These are phyloP conservation scores for Lineolata rhizophorae DNA, from an alignment of 495 filamentous ascomycete genomes.

Conservation along the genomic window DNA sequence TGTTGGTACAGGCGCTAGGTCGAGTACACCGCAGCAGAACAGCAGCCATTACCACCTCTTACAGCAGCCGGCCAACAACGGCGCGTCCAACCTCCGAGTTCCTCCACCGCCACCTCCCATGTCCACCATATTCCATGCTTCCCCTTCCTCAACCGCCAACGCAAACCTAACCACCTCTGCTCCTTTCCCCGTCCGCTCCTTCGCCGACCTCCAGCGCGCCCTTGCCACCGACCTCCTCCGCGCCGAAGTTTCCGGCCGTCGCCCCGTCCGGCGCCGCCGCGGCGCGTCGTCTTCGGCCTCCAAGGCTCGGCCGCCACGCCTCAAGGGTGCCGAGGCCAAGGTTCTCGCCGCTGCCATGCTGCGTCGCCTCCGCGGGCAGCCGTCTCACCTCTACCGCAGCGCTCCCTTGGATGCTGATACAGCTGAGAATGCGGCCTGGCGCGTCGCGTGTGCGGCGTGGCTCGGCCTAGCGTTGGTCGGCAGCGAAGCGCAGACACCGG, in stretches of 20 bases:
- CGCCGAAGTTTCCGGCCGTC: slow-evolving; percentile 13
- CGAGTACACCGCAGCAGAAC: too few species aligned
- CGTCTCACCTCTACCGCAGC: not conserved
- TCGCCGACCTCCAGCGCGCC: slow-evolving; percentile 14
- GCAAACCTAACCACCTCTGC: not conserved
- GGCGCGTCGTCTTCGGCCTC: too few species aligned
- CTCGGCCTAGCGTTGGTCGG: not conserved
- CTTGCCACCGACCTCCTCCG: slow-evolving; percentile 17
- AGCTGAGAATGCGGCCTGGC: not conserved
- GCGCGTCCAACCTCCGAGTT: too few species aligned
- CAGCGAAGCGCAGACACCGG: slow-evolving; percentile 8
- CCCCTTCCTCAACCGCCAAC: not conserved
- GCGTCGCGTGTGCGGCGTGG: not conserved
- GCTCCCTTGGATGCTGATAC: not conserved
- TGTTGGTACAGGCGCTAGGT: too few species aligned
- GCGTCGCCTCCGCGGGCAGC: slow-evolving; percentile 4
- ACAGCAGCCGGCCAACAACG: too few species aligned
- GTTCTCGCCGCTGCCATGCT: slow-evolving; percentile 16
- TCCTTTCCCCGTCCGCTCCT: slow-evolving; percentile 3
- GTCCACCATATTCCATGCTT: not conserved
- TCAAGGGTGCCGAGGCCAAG: slow-evolving; percentile 19
- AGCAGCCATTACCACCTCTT: too few species aligned
- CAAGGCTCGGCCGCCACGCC: slow-evolving; percentile 4
- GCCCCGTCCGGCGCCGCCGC: slow-evolving; percentile 1
- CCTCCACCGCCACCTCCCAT: not conserved